These are phyloP conservation scores for Alternaria arborescens DNA, from an alignment of 2,329 filamentous ascomycete species.

Conservation along the genomic window DNA sequence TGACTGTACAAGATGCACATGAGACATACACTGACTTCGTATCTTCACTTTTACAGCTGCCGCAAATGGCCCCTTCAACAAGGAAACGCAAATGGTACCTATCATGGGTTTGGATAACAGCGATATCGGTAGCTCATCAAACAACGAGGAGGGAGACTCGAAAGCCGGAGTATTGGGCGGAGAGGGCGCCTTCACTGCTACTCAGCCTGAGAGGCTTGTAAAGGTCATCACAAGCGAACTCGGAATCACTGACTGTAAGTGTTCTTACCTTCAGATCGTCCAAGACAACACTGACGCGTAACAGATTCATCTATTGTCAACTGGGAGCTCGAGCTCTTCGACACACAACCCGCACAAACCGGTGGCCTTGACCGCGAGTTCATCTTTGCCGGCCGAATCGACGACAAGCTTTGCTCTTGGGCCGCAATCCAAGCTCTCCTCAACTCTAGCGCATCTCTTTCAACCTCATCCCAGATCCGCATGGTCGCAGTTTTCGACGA, in stretches of 20 bases:
- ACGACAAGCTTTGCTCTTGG: conserved; percentile 98
- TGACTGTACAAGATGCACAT: background rate
- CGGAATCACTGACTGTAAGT: conserved; percentile 69
- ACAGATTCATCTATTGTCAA: conserved; percentile 78
- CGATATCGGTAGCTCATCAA: conserved; percentile 54
- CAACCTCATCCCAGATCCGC: conserved; percentile 76
- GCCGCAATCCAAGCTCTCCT: conserved; percentile 85
- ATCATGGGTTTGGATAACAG: conserved; percentile 88
- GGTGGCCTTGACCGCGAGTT: conserved; percentile 90
- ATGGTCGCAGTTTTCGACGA: conserved; percentile 95
- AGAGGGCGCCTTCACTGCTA: conserved; percentile 76
- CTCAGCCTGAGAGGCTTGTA: conserved; percentile 86
- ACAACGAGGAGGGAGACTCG: conserved; percentile 49
- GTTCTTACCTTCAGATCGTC: background rate
- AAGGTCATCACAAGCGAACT: conserved; percentile 81
- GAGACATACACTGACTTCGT: background rate
- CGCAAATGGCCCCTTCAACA: conserved; percentile 73
- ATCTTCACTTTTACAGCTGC: conserved; percentile 53
- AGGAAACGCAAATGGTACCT: conserved; percentile 92
- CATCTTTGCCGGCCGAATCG: conserved; percentile 93
- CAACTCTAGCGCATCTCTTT: conserved; percentile 61
- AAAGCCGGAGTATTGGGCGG: conserved; percentile 63
- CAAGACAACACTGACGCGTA: background rate
- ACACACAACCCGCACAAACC: conserved; percentile 83
- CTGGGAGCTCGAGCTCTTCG: conserved; percentile 97